These are phyloP conservation scores for Dothistroma pini DNA, from an alignment of 2,329 filamentous ascomycete species.

Conservation along the genomic window DNA sequence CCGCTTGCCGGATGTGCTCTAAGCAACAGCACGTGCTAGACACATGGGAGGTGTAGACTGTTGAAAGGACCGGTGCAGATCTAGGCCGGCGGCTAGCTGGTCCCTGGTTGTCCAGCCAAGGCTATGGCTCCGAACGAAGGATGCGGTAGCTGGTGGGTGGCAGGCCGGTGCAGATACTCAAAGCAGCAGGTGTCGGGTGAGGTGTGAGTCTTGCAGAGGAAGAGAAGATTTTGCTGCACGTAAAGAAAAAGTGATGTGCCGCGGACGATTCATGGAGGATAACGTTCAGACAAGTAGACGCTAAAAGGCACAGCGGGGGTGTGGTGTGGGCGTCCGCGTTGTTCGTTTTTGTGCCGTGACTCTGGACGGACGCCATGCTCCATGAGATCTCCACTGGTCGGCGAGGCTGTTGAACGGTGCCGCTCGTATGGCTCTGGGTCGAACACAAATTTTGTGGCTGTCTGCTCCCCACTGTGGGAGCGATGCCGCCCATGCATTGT, in stretches of 20 bases:
- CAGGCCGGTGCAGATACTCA: background rate
- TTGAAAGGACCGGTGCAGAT: slow-evolving; percentile 2
- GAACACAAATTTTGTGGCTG: slow-evolving; percentile 9
- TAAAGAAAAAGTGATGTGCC: background rate
- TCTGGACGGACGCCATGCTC: background rate
- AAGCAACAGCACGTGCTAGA: slow-evolving; percentile 4
- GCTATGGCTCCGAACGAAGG: background rate
- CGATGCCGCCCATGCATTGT: slow-evolving; percentile 6
- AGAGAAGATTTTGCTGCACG: background rate
- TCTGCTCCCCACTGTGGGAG: slow-evolving; percentile 6
- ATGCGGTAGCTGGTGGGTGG: background rate
- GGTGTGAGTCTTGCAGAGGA: background rate
- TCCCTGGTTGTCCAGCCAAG: background rate
- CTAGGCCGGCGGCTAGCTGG: slow-evolving; percentile 2
- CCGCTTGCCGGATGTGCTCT: slow-evolving; percentile 6
- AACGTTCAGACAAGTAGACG: slow-evolving; percentile 1
- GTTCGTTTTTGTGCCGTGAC: background rate
- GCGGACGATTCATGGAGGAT: background rate
- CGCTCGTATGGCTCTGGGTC: slow-evolving; percentile 6
- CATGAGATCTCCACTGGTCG: slow-evolving; percentile 3
- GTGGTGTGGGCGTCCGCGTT: background rate
- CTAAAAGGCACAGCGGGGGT: background rate
- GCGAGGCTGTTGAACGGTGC: slow-evolving; percentile 5
- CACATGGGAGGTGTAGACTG: slow-evolving; percentile 4
- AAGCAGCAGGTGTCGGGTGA: background rate